Base-by-base conservation (phyloP, 139 green algal species). In the Eudorina sp. region DNA sequence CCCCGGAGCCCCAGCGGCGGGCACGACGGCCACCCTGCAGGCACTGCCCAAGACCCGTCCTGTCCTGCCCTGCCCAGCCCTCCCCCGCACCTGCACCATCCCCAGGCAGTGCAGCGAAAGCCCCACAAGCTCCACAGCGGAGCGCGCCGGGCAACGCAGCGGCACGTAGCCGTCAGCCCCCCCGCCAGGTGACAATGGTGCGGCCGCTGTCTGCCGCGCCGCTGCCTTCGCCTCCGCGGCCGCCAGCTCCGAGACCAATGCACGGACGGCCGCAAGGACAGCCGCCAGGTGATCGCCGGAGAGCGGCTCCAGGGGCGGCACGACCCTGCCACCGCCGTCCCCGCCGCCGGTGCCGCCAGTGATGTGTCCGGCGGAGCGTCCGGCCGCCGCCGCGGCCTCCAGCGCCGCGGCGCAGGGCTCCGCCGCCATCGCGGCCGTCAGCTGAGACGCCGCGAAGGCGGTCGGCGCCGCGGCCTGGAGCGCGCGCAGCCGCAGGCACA, bases 21-120 rank as follows among this genome's bases (percentile, higher is more conserved):
- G n/a, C n/a, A n/a, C n/a, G n/a, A n/a, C n/a, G n/a, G n/a, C n/a
- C n/a, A n/a, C n/a, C n/a, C n/a, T n/a, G n/a, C n/a, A n/a, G n/a
- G n/a, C n/a, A n/a, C n/a, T n/a, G n/a, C 48, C 48, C 48, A 55
- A 55, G 11, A 55, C 48, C 9, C 48, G 9, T 13, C 48, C 48
- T 21, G 48, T 19, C 23, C 55, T 19, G 8, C 60, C 11, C 34
- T 48, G 2, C 48, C 48, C 48, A 55, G 48, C 55, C 23, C 55
- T 19, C 29, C 60, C 11, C 34, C 75, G 2, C 53, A 73, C 77
- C 77, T 84, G 77, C 53, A 84, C 77, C 53, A 84, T 36, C 16
- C 77, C 77, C 77, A 84, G 7, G 31, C 36, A 70, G 51, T 84
- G 36, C 4, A 84, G 53, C 4, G 77, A 70, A 2, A 74, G 53